Conservation (phyloP, 257 asterid genomes). For the Nicotiana knightiana region DNA sequence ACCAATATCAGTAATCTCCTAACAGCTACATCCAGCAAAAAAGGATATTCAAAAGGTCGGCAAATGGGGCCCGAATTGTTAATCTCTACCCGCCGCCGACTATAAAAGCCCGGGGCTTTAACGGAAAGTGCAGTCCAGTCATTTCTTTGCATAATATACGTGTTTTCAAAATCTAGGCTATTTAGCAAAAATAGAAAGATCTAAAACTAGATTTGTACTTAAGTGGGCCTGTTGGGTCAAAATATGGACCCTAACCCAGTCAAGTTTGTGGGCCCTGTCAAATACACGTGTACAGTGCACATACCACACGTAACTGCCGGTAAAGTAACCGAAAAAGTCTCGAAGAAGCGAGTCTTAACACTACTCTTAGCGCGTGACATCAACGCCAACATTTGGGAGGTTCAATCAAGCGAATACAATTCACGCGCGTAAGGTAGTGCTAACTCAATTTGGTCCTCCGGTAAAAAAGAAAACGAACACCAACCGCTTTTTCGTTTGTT, state of each 20-base stretch:
- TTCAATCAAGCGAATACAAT: not conserved
- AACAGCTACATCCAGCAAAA: not conserved
- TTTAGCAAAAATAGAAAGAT: not conserved
- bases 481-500: slow-evolving; percentile 35
- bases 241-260: slow-evolving; percentile 20
- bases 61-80: slow-evolving; percentile 1
- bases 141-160: not conserved
- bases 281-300: slow-evolving; percentile 39
- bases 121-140: not conserved
- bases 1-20: not conserved
- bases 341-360: not conserved
- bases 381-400: not conserved
- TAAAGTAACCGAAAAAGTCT: slow-evolving; percentile 31
- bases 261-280: slow-evolving; percentile 17
- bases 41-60: slow-evolving; percentile 3
- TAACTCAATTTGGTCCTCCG: slow-evolving; percentile 10
- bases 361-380: not conserved
- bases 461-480: slow-evolving; percentile 24
- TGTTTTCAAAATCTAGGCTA: not conserved
- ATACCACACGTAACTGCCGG: slow-evolving; percentile 14
- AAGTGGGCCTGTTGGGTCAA: slow-evolving; percentile 25
- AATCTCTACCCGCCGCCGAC: slow-evolving; percentile 11
- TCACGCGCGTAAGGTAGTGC: slow-evolving; percentile 8
- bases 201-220: not conserved
- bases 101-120: not conserved